phyloP scores from a whole-genome alignment of 1,284 basidiomycete genomes.

The Malassezia pachydermatis region DNA sequence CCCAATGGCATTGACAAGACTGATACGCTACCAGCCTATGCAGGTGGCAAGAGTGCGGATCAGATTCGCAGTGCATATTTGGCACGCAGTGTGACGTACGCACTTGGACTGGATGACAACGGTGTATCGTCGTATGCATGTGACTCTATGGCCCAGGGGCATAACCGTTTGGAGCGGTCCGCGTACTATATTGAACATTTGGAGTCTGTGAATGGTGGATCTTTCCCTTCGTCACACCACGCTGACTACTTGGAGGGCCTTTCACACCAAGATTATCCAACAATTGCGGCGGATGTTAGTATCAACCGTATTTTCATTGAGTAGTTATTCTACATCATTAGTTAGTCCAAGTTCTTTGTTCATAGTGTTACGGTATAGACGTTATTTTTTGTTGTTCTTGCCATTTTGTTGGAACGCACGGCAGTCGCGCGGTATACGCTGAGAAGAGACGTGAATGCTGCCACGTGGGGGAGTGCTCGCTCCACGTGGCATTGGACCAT shows the following conservation, averaged over 20 bases:
- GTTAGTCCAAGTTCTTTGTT: too few relatives aligned
- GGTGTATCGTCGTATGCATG: slow-evolving; percentile 32
- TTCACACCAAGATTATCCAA: slow-evolving; percentile 40
- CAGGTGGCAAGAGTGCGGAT: neutral
- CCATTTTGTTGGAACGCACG: too few relatives aligned
- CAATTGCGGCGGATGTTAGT: slow-evolving; percentile 28
- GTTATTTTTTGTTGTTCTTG: too few relatives aligned
- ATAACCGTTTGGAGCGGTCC: slow-evolving; percentile 38
- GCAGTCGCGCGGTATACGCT: too few relatives aligned
- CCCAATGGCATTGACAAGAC: slow-evolving; percentile 26
- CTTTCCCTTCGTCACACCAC: slow-evolving; percentile 34
- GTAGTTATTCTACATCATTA: too few relatives aligned
- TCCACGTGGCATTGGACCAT: too few relatives aligned
- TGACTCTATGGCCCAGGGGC: slow-evolving; percentile 29
- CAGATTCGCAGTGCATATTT: slow-evolving; percentile 22
- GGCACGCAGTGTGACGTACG: slow-evolving; percentile 27
- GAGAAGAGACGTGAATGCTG: too few relatives aligned
- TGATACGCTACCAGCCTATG: slow-evolving; percentile 9
- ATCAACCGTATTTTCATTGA: slow-evolving; percentile 25
- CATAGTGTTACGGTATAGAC: too few relatives aligned
- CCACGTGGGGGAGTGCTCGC: too few relatives aligned
- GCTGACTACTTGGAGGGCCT: slow-evolving; percentile 32
- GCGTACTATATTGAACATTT: slow-evolving; percentile 28
- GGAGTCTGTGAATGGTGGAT: slow-evolving; percentile 6
- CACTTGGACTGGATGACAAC: slow-evolving; percentile 30